phyloP scores from a whole-genome alignment of 164 flowering plant genomes.

The Cinnamomum micranthum region DNA sequence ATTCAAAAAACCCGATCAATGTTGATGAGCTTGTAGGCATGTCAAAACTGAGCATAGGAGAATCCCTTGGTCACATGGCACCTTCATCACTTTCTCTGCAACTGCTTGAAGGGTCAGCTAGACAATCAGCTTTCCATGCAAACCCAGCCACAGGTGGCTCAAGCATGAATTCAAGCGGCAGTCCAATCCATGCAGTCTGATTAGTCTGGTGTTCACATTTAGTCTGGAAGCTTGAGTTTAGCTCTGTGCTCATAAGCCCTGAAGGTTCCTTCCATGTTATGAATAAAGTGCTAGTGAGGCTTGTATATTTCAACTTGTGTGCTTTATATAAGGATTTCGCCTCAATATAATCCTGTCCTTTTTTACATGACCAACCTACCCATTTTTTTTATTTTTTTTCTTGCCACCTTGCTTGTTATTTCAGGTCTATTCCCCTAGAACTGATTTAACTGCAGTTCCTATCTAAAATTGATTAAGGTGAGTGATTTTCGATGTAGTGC shows the following conservation, averaged over 20 bases:
- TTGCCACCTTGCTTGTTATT: too few relatives aligned
- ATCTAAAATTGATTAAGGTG: too few relatives aligned
- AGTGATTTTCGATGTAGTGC: too few relatives aligned
- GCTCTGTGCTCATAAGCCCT: constrained; percentile 15
- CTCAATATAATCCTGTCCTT: not conserved
- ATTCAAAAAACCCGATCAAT: constrained; percentile 74
- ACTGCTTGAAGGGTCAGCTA: constrained; percentile 49
- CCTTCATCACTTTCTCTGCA: constrained; percentile 55
- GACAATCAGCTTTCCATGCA: constrained; percentile 88
- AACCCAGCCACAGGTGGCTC: constrained; percentile 37
- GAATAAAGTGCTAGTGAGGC: constrained; percentile 32
- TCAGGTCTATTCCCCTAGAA: too few relatives aligned
- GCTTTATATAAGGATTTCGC: constrained; percentile 7
- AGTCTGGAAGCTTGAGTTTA: constrained; percentile 9
- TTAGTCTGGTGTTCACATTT: constrained; percentile 1
- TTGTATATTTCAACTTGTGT: constrained; percentile 20
- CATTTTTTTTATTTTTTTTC: too few relatives aligned
- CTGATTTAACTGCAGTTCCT: too few relatives aligned
- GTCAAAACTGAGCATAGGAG: constrained; percentile 74
- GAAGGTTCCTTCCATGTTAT: constrained; percentile 26
- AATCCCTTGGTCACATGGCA: constrained; percentile 38
- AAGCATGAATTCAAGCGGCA: constrained; percentile 39
- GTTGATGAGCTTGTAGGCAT: constrained; percentile 83
- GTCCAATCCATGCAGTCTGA: constrained; percentile 54
- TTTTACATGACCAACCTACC: not conserved